Conservation (phyloP, 2,329 filamentous ascomycete species). For the Chrysoporthe austroafricana region DNA sequence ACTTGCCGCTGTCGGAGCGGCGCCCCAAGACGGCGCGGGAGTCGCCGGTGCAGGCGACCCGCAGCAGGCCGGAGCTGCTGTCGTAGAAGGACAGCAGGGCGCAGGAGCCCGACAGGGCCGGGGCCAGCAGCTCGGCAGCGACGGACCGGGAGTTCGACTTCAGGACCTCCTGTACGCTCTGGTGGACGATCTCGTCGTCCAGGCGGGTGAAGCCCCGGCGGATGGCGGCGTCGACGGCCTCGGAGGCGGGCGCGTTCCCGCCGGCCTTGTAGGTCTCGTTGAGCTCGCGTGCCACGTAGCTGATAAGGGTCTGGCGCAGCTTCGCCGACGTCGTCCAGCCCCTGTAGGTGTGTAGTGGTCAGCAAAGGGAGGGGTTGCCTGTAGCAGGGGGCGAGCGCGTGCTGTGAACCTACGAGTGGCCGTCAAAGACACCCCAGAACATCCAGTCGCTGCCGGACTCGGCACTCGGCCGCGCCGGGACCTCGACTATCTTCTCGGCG, state of each 20-base stretch:
- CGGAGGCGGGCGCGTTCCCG: conserved; percentile 69
- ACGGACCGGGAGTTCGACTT: conserved; percentile 88
- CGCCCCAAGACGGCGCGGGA: conserved; percentile 93
- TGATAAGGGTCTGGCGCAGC: conserved; percentile 88
- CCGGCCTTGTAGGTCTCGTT: conserved; percentile 86
- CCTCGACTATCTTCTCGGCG: conserved; percentile 95
- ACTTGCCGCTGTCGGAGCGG: conserved; percentile 78
- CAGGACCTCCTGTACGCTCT: conserved; percentile 88
- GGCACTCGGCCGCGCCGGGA: conserved; percentile 61
- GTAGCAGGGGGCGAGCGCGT: not conserved
- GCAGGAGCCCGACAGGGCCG: conserved; percentile 95
- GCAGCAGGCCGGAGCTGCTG: conserved; percentile 79
- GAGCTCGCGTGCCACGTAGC: conserved; percentile 88
- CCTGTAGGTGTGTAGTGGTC: conserved; percentile 49
- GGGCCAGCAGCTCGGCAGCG: conserved; percentile 88
- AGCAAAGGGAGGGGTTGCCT: not conserved
- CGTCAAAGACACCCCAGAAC: conserved; percentile 99
- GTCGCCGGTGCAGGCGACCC: conserved; percentile 95
- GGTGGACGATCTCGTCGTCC: conserved; percentile 92
- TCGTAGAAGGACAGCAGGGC: conserved; percentile 97
- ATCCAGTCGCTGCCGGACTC: conserved; percentile 84
- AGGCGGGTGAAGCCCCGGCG: conserved; percentile 87
- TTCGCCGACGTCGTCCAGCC: conserved; percentile 99
- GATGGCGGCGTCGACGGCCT: conserved; percentile 87
- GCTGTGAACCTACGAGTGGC: conserved; percentile 74